These are phyloP conservation scores for Clarireedia hainanense DNA, from an alignment of 2,329 filamentous ascomycete genomes.

Conservation along the genomic window DNA sequence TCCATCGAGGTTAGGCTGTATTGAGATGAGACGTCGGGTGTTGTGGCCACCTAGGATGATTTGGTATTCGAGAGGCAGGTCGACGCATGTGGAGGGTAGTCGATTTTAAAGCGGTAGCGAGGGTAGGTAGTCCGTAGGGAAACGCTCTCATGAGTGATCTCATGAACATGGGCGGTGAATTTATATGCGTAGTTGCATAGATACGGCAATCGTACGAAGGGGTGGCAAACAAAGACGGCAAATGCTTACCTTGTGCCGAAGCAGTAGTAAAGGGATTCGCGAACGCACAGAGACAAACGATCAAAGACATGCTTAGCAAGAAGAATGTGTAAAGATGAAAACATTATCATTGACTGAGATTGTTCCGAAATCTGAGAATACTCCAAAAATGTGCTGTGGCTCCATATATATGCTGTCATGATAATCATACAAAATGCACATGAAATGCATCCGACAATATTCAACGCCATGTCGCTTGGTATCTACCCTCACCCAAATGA, in stretches of 20 bases:
- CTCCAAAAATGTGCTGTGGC: neutral
- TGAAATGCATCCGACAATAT: neutral
- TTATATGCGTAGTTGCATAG: no score
- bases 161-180: no score
- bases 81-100: no score
- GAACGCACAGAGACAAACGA: neutral
- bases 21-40: no score
- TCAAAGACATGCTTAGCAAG: neutral
- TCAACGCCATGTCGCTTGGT: slow-evolving; percentile 8
- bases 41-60: no score
- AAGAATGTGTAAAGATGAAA: neutral
- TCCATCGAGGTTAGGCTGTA: no score
- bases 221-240: no score
- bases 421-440: slow-evolving; percentile 5
- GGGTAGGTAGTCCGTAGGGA: no score
- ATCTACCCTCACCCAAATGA: slow-evolving; percentile 3
- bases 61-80: no score
- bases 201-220: no score
- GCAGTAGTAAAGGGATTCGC: neutral
- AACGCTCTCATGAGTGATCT: no score
- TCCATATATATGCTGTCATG: neutral
- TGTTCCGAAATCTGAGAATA: neutral
- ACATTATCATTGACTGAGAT: neutral
- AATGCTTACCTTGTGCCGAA: neutral
- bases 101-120: no score